These are phyloP conservation scores for Thielaviopsis euricoi DNA, from an alignment of 2,329 filamentous ascomycete species.

Conservation along the genomic window DNA sequence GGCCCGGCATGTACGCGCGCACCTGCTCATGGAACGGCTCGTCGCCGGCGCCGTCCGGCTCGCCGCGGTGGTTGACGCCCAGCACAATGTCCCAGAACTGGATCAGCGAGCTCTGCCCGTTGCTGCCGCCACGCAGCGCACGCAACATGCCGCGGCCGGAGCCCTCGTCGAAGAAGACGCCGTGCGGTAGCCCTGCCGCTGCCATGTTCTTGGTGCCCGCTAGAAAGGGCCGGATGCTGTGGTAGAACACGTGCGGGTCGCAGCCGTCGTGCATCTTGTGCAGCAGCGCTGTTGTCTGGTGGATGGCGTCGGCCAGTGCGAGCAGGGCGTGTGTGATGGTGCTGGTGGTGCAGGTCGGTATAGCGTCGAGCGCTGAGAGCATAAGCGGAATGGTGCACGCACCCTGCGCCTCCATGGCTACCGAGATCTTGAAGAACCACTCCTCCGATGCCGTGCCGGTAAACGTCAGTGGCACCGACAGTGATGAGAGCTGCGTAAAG, in stretches of 20 bases:
- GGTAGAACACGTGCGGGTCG: slow-evolving; percentile 86
- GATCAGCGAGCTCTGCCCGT: slow-evolving; percentile 90
- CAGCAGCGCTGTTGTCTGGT: slow-evolving; percentile 63
- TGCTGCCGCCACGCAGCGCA: slow-evolving; percentile 85
- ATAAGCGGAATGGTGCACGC: slow-evolving; percentile 77
- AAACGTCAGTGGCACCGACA: slow-evolving; percentile 76
- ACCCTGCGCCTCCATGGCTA: slow-evolving; percentile 85
- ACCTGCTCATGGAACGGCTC: slow-evolving; percentile 93
- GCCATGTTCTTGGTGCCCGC: slow-evolving; percentile 96
- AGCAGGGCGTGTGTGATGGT: slow-evolving; percentile 60
- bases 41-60: slow-evolving; percentile 23
- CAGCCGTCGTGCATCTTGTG: slow-evolving; percentile 90
- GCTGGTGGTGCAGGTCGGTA: slow-evolving; percentile 47
- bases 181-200: slow-evolving; percentile 75
- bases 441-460: slow-evolving; percentile 92
- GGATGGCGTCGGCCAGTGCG: slow-evolving; percentile 69
- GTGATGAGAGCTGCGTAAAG: slow-evolving; percentile 68
- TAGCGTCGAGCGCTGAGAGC: slow-evolving; percentile 71
- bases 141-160: slow-evolving; percentile 51
- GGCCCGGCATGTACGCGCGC: slow-evolving; percentile 91
- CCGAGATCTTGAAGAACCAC: slow-evolving; percentile 96
- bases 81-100: slow-evolving; percentile 94
- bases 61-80: slow-evolving; percentile 51
- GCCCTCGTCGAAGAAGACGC: slow-evolving; percentile 75
- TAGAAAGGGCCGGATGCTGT: slow-evolving; percentile 83